Conservation (phyloP, 2,329 filamentous ascomycete species). For the Sporothrix brunneoviolacea region DNA sequence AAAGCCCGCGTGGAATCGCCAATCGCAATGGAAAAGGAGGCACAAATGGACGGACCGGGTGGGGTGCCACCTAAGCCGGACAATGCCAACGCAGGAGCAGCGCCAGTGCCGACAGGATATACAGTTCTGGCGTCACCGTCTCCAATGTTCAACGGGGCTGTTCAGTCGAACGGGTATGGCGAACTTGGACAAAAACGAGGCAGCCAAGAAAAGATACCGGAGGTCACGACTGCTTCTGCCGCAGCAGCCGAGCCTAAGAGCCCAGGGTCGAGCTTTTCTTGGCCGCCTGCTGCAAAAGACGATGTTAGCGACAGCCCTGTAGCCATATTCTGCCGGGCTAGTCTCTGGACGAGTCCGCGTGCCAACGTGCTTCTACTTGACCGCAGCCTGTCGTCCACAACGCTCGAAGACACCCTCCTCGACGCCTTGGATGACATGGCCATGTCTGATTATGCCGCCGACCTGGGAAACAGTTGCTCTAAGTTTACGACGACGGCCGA, state of each 20-base stretch:
- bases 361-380: constrained; percentile 29
- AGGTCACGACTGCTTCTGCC: neutral
- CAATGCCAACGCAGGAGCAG: too few species aligned
- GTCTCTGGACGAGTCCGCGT: constrained; percentile 26
- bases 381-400: constrained; percentile 6
- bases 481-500: neutral
- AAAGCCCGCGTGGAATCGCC: neutral
- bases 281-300: neutral
- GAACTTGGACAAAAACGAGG: too few species aligned
- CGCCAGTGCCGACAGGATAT: too few species aligned
- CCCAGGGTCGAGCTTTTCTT: neutral
- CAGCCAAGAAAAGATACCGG: too few species aligned
- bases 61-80: too few species aligned
- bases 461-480: neutral
- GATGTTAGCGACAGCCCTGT: neutral
- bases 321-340: constrained; percentile 27
- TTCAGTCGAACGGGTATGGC: too few species aligned
- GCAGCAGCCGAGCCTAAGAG: neutral
- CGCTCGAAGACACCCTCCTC: constrained; percentile 24
- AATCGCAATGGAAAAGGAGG: neutral
- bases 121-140: too few species aligned
- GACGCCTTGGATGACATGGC: constrained; percentile 16
- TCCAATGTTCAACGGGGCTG: too few species aligned
- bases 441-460: neutral
- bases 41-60: too few species aligned